A percentile compares a stretch with the other conserved stretches of the same genome.
Evolutionary conservation across 2,329 filamentous ascomycete genomes (phyloP).

Genomic region (Ophiostoma ips): DNA sequence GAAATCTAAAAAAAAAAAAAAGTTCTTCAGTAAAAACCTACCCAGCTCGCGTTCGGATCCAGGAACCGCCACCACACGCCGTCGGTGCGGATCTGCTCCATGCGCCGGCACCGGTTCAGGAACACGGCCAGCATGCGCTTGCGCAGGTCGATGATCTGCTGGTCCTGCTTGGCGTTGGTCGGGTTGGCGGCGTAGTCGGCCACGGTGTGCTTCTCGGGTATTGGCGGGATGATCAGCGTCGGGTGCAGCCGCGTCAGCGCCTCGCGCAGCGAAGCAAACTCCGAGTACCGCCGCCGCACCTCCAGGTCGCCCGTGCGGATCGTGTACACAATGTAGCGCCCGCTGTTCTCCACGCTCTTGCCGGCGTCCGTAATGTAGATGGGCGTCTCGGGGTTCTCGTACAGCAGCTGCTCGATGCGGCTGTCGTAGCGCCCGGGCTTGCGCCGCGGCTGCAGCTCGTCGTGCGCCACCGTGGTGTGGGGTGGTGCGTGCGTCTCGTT

Average conservation of each 20-base stretch:
- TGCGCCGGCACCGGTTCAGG: slow-evolving; percentile 78
- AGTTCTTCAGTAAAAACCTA: slow-evolving; percentile 28
- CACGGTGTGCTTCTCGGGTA: slow-evolving; percentile 98
- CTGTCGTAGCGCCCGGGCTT: slow-evolving; percentile 88
- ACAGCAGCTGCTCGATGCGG: slow-evolving; percentile 91
- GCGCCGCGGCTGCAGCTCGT: slow-evolving; percentile 37
- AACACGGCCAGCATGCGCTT: slow-evolving; percentile 97
- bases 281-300: slow-evolving; percentile 87
- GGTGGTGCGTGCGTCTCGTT: background rate
- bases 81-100: slow-evolving; percentile 84
- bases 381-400: slow-evolving; percentile 80
- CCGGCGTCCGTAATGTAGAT: slow-evolving; percentile 91
- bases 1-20: no score
- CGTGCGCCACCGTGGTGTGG: slow-evolving; percentile 19
- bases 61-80: slow-evolving; percentile 97
- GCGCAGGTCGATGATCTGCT: slow-evolving; percentile 87
- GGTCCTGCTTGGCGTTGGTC: slow-evolving; percentile 94
- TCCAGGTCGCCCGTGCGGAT: slow-evolving; percentile 92
- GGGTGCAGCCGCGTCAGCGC: slow-evolving; percentile 86
- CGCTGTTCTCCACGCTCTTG: slow-evolving; percentile 84
- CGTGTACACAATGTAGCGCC: slow-evolving; percentile 92
- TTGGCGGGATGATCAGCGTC: slow-evolving; percentile 88
- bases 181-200: slow-evolving; percentile 96
- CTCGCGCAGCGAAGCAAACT: slow-evolving; percentile 82
- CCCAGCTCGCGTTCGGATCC: slow-evolving; percentile 97